These are phyloP conservation scores for Pythium insidiosum DNA, from an alignment of 352 stramenopile genomes.

Conservation along the genomic window DNA sequence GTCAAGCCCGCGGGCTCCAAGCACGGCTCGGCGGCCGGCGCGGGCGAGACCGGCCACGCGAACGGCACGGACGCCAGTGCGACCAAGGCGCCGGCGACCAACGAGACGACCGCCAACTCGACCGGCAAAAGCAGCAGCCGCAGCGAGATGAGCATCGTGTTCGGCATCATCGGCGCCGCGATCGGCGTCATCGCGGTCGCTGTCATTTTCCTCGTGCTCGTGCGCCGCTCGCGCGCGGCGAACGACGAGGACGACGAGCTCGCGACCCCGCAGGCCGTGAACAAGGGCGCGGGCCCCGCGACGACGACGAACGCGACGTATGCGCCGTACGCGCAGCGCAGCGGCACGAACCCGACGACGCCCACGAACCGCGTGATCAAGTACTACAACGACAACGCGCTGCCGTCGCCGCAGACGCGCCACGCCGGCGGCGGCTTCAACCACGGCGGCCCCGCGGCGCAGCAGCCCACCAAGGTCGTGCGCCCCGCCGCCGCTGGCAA, in stretches of 20 bases:
- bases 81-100: not conserved
- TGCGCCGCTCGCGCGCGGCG: conserved; percentile 56
- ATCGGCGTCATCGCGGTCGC: conserved; percentile 76
- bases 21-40: not conserved
- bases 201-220: conserved; percentile 70
- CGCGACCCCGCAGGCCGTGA: conserved; percentile 2
- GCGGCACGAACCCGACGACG: conserved; percentile 10
- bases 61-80: not conserved
- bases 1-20: not conserved
- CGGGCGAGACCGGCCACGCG: conserved; percentile 1
- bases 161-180: conserved; percentile 64
- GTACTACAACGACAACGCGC: conserved; percentile 18
- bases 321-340: conserved; percentile 14
- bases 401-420: conserved; percentile 10
- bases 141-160: conserved; percentile 66
- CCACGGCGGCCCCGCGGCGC: conserved; percentile 1
- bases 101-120: not conserved
- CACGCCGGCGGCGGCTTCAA: conserved; percentile 6
- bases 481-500: conserved; percentile 11
- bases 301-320: conserved; percentile 12
- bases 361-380: conserved; percentile 16
- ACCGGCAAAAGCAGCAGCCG: conserved; percentile 7
- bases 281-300: conserved; percentile 7
- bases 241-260: conserved; percentile 53
- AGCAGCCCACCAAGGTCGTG: conserved; percentile 10